Base-by-base conservation (phyloP, 1,284 basidiomycete species). In the Phenoliferia sp. region DNA sequence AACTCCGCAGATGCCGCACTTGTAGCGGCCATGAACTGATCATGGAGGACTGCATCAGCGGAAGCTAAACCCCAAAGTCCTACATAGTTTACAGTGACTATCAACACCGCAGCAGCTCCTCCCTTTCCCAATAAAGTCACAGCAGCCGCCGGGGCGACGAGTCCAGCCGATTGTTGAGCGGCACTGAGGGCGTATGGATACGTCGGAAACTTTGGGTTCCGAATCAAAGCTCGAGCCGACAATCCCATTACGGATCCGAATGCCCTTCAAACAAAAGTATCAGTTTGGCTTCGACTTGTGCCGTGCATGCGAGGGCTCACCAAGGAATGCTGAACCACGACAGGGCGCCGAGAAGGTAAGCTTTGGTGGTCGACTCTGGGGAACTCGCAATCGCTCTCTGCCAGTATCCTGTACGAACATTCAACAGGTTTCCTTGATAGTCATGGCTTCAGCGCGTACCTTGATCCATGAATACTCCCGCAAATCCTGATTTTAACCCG, bases 71-170 rank as follows among this genome's bases (percentile, higher is more conserved):
- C 39, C 39, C 12, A 44, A 44, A 12, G 39, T 12, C 39, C 12
- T 22, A 12, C 39, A 12, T 44, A 22, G 39, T 44, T 44, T 44
- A 44, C 39, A 54, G 48, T 35, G 48, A 62, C 22, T 26, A 26
- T 3, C 69, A 74, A 82, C 68, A 90, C 78, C 0, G 87, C 85
- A 3, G 84, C 85, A 0, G 90, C 92, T 48, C 92, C 92, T 0
- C 85, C 83, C 76, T 89, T 83, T 0, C 90, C 90, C 22, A 93
- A 81, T 5, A 76, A 52, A 2, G 72, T 71, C 1, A 59, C 62
- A 6, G 75, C 90, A 0, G 90, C 90, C 5, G 88, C 85, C 0
- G 90, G 83, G 19, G 92, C 92, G 1, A 92, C 90, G 0, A 94
- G 83, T 44, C 92, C 92, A 19, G 89, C 90, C 7, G 87, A 88